phyloP scores from a whole-genome alignment of 768 basidiomycete species.

The Phallus indusiatus region DNA sequence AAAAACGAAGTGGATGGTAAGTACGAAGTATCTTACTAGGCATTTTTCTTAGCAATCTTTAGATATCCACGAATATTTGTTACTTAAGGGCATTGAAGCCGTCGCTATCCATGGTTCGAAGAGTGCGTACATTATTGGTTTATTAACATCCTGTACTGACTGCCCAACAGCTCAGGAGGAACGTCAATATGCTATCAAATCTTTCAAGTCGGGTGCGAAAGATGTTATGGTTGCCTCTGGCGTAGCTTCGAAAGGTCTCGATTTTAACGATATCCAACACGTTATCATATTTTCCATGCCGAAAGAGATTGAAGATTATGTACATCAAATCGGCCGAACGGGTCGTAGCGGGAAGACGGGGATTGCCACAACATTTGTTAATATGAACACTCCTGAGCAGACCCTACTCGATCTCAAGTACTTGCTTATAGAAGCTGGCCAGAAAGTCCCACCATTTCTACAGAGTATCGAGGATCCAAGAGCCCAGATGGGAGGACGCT shows the following conservation, averaged over 20 bases:
- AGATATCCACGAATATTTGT: conserved; percentile 98
- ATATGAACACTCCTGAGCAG: conserved; percentile 95
- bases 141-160: neutral
- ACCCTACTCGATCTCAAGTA: conserved; percentile 96
- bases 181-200: conserved; percentile 96
- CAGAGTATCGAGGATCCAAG: conserved; percentile 85
- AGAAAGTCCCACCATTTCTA: conserved; percentile 97
- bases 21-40: conserved; percentile 11
- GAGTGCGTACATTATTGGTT: conserved; percentile 39
- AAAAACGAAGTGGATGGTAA: conserved; percentile 99
- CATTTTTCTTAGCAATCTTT: neutral
- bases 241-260: conserved; percentile 95
- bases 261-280: conserved; percentile 98
- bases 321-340: conserved; percentile 98
- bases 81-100: conserved; percentile 95
- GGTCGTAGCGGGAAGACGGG: conserved; percentile 97
- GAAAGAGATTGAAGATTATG: conserved; percentile 99
- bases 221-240: conserved; percentile 99
- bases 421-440: conserved; percentile 91
- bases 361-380: conserved; percentile 97
- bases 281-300: conserved; percentile 99
- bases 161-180: conserved; percentile 81
- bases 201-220: conserved; percentile 95
- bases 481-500: conserved; percentile 60
- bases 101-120: conserved; percentile 99